Base-by-base conservation (phyloP, 495 filamentous ascomycete genomes). In the Beverwykella pulmonaria region DNA sequence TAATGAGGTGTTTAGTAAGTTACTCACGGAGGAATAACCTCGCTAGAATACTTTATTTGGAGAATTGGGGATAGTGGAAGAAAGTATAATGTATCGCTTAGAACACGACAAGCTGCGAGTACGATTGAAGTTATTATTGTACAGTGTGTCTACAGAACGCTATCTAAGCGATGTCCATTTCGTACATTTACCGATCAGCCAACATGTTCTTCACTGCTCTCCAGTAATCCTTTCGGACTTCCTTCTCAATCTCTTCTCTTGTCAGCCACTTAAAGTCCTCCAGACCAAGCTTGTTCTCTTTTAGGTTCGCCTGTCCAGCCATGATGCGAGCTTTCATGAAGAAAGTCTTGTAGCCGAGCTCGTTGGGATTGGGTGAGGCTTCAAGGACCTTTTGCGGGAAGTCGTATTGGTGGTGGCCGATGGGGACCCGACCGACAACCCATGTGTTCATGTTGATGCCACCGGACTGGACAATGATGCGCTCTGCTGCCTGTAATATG, bases 361-460 rank as follows among this genome's bases (percentile, higher is more conserved):
- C 75, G 22, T 75, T 70, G 17, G 63, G 62, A 27, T 68, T 71
- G 10, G 57, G 12, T 23, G 83, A 74, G 75, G 78, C 55, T 72
- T 81, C 69, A 36, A 70, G 47, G 23, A 71, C 70, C 46, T 78
- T 78, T 14, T 75, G 73, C 41, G 67, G 68, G 70, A 77, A 80
- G 66, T 80, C 78, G 73, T 78, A 76, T 56, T 87, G 77, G 75
- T 89, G 76, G 78, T 97, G 92, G 10, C 92, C 93, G 52, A 96
- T 84, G 17, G 94, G 94, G 67, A 89, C 90, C 71, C 89, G 91
- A 63, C 93, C 94, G 63, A 98, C 90, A 70, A 98, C 84, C 93
- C 95, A 99, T 62, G 92, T 97, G 81, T 98, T 97, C 93, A 99
- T 98, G 82, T 99, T 97, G 29, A 89, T 76, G 63, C 94, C 94